Percentiles rank a stretch among this genome's conserved stretches.
These are phyloP conservation scores for Syncephalastrum racemosum DNA, from an alignment of 371 early-diverging fungal species.

Conservation along the genomic window DNA sequence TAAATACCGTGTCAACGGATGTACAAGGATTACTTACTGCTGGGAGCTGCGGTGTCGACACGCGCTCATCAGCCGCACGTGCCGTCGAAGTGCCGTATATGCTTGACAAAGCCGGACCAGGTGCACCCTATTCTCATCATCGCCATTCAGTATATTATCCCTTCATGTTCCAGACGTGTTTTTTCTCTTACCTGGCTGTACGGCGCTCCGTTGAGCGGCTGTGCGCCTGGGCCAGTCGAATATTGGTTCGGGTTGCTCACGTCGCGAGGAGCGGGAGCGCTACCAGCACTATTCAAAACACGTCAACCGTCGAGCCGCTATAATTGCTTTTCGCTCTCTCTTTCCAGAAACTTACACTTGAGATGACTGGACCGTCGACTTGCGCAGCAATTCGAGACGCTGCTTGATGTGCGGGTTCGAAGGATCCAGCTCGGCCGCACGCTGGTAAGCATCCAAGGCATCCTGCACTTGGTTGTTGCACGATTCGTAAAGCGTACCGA, in stretches of 20 bases:
- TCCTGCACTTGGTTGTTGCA: slow-evolving; percentile 97
- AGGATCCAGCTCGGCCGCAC: slow-evolving; percentile 68
- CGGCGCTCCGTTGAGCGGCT: slow-evolving; percentile 33
- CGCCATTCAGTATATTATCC: background rate
- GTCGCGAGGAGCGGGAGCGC: slow-evolving; percentile 63
- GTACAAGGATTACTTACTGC: slow-evolving; percentile 15
- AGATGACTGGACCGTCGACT: slow-evolving; percentile 72
- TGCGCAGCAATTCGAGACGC: slow-evolving; percentile 64
- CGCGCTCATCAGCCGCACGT: slow-evolving; percentile 26
- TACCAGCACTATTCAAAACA: slow-evolving; percentile 33
- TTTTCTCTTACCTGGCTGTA: slow-evolving; percentile 25
- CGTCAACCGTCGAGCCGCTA: background rate
- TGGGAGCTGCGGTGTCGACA: slow-evolving; percentile 30
- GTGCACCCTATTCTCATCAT: slow-evolving; percentile 19
- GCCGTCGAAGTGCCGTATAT: slow-evolving; percentile 23
- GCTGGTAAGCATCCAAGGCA: slow-evolving; percentile 95
- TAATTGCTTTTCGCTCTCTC: slow-evolving; percentile 14
- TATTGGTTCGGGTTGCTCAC: slow-evolving; percentile 58
- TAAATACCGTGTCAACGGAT: slow-evolving; percentile 8
- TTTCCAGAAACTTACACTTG: slow-evolving; percentile 61
- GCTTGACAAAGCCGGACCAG: slow-evolving; percentile 34
- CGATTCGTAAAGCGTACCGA: slow-evolving; percentile 96
- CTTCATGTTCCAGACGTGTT: background rate
- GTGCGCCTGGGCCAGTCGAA: slow-evolving; percentile 32
- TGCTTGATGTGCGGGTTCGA: slow-evolving; percentile 79